Evolutionary conservation across 2,329 filamentous ascomycete genomes (phyloP).

Genomic region (Penicillium sp.): DNA sequence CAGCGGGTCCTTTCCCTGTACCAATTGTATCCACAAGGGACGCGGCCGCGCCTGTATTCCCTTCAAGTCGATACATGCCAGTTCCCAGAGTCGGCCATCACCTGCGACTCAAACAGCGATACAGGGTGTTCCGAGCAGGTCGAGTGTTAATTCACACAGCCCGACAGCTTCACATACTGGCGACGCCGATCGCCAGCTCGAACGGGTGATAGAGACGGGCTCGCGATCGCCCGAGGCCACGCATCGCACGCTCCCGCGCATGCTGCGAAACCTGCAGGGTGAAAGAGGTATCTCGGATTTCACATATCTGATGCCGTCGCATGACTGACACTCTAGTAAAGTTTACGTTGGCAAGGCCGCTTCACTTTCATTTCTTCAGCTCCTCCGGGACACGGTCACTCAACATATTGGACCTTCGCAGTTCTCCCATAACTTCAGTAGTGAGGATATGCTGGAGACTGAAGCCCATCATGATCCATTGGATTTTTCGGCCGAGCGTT

Average conservation of each 20-base stretch:
- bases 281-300: conserved; percentile 43
- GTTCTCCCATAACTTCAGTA: conserved; percentile 50
- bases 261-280: conserved; percentile 52
- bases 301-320: no score
- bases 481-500: conserved; percentile 31
- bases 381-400: conserved; percentile 46
- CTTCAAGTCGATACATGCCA: conserved; percentile 27
- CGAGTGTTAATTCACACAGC: not conserved
- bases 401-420: conserved; percentile 52
- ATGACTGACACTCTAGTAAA: conserved; percentile 3
- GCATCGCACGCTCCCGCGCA: conserved; percentile 34
- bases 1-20: conserved; percentile 48
- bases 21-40: conserved; percentile 46
- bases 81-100: conserved; percentile 1
- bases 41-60: conserved; percentile 38
- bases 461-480: conserved; percentile 37
- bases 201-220: conserved; percentile 7
- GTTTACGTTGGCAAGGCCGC: conserved; percentile 33
- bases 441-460: conserved; percentile 53
- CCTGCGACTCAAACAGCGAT: conserved; percentile 1
- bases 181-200: not conserved
- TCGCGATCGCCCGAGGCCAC: conserved; percentile 28
- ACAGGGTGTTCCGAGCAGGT: not conserved
- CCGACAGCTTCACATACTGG: conserved; percentile 3
- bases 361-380: conserved; percentile 53